Base-by-base conservation (phyloP, 257 asterid species). In the Datura wrightii region DNA sequence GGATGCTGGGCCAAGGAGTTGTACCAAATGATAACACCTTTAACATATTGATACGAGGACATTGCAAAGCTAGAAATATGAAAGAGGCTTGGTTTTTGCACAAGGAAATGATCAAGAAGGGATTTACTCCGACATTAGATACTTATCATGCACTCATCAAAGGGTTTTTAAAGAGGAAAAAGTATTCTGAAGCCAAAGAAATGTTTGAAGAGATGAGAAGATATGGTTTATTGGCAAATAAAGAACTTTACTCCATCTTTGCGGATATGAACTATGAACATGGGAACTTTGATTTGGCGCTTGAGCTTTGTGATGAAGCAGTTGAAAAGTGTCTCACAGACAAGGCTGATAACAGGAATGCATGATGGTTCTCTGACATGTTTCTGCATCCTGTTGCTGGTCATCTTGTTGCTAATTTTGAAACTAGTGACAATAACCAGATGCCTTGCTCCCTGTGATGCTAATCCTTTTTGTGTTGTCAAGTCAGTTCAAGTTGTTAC, bases 1-100 rank as follows among this genome's bases (percentile, higher is more conserved):
- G 79, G 19, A 97, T 97, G 98, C 79, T 86, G 70, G 52, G 63
- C 83, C 86, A 85, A 80, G 96, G 97, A 85, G 96, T 93, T 88
- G 60, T 65, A 83, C 95, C 97, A 46, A 86, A 94, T 88, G 93
- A 82, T 83, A 93, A 90, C 84, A 90, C 98, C 31, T 96, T 89
- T 76, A 92, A 91, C 86, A 93, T 95, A 88, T 63, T 96, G 85
- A 87, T 95, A 87, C 91, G 93, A 88, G 99, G 98, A 84, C 99
- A 96, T 87, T 93, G 97, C 87, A 97, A 92, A 86, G 97, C 94
- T 66, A 94, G 99, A 90, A 97, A 97, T 87, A 97, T 97, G 98
- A 97, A 95, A 93, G 98, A 97, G 90, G 96, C 97, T 7, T 95
- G 97, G 97, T 96, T 88, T 91, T 87, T 96, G 90, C 92, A 80